Percentiles rank a stretch among this genome's conserved stretches.
phyloP scores from a whole-genome alignment of 345 rosid species.

The Gossypium mustelinum region DNA sequence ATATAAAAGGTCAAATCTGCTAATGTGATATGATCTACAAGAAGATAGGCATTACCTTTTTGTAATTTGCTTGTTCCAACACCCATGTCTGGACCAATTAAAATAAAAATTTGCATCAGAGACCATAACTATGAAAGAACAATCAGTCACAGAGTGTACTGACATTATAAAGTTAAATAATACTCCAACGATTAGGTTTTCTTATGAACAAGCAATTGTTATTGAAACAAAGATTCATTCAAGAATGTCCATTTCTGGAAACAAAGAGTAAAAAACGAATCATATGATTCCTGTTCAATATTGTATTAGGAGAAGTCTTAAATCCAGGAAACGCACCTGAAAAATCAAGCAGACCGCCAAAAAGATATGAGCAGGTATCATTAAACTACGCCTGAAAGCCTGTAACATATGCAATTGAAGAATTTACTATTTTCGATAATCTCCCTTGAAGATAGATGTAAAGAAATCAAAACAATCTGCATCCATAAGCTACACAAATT shows the following conservation, averaged over 20 bases:
- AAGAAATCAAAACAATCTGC: background rate
- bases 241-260: background rate
- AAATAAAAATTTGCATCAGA: background rate
- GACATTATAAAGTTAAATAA: background rate
- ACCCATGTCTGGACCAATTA: constrained; percentile 55
- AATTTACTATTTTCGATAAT: constrained; percentile 12
- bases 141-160: background rate
- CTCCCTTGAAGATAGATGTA: constrained; percentile 6
- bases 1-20: too few species aligned
- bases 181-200: background rate
- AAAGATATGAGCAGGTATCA: constrained; percentile 72
- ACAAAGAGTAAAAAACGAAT: background rate
- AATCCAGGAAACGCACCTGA: constrained; percentile 50
- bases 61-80: constrained; percentile 71
- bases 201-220: background rate
- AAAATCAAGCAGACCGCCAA: constrained; percentile 70
- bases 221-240: background rate
- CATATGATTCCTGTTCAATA: background rate
- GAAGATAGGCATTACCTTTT: constrained; percentile 52
- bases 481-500: constrained; percentile 4
- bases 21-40: constrained; percentile 4
- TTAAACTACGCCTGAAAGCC: constrained; percentile 71
- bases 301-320: background rate
- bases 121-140: background rate
- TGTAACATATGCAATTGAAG: constrained; percentile 30